Conservation (phyloP, 441 rosid genomes). For the Arabidopsis lyrata region DNA sequence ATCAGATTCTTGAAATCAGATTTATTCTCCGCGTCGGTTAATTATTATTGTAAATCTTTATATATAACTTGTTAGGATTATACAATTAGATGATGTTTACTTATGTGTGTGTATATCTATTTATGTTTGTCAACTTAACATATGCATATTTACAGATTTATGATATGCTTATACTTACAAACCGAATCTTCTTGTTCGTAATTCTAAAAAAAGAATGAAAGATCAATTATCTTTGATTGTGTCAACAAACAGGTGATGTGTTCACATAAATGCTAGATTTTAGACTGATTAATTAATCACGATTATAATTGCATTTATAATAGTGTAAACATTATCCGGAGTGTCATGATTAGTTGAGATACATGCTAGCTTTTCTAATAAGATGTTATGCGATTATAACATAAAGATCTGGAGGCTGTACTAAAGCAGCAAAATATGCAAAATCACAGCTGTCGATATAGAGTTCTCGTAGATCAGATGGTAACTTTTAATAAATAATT, state of each 20-base stretch:
- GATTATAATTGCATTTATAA: conserved; percentile 3
- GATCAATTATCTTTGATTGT: conserved; percentile 4
- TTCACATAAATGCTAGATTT: conserved; percentile 18
- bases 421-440: conserved; percentile 15
- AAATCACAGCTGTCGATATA: conserved; percentile 17
- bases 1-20: conserved; percentile 33
- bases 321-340: conserved; percentile 3
- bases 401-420: not conserved
- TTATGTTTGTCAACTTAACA: too few species aligned
- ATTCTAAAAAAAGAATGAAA: conserved; percentile 3
- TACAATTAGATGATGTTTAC: conserved; percentile 21
- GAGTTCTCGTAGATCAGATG: conserved; percentile 13
- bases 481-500: not conserved
- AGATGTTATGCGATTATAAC: not conserved
- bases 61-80: not conserved
- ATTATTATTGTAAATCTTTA: not conserved
- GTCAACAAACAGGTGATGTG: conserved; percentile 3
- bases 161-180: conserved; percentile 5
- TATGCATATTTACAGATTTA: not conserved
- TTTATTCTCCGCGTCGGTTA: conserved; percentile 22
- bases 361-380: not conserved
- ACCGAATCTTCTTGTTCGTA: not conserved
- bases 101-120: not conserved
- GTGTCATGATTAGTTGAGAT: conserved; percentile 20
- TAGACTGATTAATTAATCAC: conserved; percentile 5